Conservation (phyloP, 345 rosid species). For the Citrus mangshanensis region DNA sequence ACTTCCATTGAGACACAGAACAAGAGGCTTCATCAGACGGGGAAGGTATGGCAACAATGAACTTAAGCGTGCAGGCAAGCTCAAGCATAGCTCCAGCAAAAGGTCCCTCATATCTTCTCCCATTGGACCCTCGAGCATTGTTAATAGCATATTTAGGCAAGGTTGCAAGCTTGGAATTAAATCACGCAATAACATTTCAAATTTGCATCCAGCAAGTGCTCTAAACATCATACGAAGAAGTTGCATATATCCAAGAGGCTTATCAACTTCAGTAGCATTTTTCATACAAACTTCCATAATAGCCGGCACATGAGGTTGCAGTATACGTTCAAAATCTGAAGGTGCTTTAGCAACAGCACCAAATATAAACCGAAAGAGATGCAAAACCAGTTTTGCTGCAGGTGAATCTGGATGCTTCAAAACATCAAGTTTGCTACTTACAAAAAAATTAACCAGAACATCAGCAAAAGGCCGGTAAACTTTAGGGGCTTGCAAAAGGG, state of each 20-base stretch:
- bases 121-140: conserved; percentile 96
- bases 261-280: conserved; percentile 92
- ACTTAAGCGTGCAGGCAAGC: conserved; percentile 96
- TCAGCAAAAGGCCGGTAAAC: conserved; percentile 91
- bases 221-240: conserved; percentile 88
- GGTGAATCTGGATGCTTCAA: conserved; percentile 87
- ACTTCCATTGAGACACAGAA: conserved; percentile 76
- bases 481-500: conserved; percentile 76
- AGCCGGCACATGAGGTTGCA: conserved; percentile 95
- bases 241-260: conserved; percentile 91
- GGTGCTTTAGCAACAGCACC: conserved; percentile 90
- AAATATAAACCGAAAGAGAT: conserved; percentile 89
- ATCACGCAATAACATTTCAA: conserved; percentile 85
- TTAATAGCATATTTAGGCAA: conserved; percentile 82
- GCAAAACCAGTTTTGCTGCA: conserved; percentile 84
- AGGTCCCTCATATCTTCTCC: conserved; percentile 95
- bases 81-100: conserved; percentile 87
- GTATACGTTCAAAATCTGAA: conserved; percentile 88
- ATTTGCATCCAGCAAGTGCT: conserved; percentile 91
- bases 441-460: conserved; percentile 86
- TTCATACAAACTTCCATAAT: conserved; percentile 96
- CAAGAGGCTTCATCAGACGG: conserved; percentile 95
- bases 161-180: conserved; percentile 86
- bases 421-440: conserved; percentile 81
- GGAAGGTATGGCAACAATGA: conserved; percentile 88